Conservation (phyloP, 164 flowering plant genomes). For the Euptelea pleiosperma region DNA sequence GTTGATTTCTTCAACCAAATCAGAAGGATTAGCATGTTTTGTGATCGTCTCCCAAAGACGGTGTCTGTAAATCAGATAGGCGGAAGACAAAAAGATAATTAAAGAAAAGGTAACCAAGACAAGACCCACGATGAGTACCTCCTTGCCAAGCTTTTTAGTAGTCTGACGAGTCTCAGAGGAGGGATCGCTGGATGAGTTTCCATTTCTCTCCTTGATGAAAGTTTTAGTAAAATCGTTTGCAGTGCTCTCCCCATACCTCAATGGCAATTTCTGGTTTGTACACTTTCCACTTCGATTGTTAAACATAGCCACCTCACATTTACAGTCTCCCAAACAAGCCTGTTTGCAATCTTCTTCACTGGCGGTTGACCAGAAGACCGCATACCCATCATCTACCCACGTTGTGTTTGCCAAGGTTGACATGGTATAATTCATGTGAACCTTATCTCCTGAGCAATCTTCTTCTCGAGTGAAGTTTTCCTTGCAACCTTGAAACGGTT, state of each 20-base stretch:
- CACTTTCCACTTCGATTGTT: too few relatives aligned
- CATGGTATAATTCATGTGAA: too few relatives aligned
- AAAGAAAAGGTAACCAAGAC: background rate
- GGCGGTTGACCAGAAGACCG: too few relatives aligned
- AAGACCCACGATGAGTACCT: slow-evolving; percentile 3
- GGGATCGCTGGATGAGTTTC: too few relatives aligned
- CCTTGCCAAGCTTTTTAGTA: background rate
- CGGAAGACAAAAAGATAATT: background rate
- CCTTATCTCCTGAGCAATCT: too few relatives aligned
- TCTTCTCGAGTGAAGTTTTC: background rate
- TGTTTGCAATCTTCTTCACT: too few relatives aligned
- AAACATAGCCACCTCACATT: too few relatives aligned
- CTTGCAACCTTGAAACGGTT: background rate
- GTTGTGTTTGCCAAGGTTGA: too few relatives aligned
- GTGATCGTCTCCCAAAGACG: background rate
- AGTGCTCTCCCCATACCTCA: slow-evolving; percentile 11
- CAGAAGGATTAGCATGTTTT: background rate
- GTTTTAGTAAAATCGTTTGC: background rate
- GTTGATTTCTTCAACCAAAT: background rate
- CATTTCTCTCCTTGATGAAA: slow-evolving; percentile 19
- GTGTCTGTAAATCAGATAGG: background rate
- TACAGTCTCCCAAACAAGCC: too few relatives aligned
- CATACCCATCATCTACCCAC: too few relatives aligned
- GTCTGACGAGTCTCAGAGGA: background rate
- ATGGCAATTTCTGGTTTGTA: too few relatives aligned